Evolutionary conservation across 768 basidiomycete genomes (phyloP), one percentile per base, ranked within the genome.

Genomic region (Trametes coccinea): DNA sequence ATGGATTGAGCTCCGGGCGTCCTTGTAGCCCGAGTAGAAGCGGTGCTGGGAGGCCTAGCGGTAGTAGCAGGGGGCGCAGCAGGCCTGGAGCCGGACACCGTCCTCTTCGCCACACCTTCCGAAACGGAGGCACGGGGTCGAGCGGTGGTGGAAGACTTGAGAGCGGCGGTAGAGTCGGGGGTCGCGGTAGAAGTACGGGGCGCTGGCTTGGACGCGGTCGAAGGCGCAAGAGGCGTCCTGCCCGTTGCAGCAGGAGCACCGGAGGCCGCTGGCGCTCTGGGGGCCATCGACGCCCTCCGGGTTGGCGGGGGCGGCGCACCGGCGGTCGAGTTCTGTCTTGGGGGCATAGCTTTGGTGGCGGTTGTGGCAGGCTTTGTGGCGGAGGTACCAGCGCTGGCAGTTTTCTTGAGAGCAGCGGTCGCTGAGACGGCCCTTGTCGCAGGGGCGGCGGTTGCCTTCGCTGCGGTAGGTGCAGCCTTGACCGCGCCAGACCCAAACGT

Each of bases 61-160:
- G 82, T 58, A 13, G 76, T 69, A 7, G 70, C 51, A n/a, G 71
- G 67, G 16, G 71, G 43, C 0, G 67, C 40, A 27, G 63, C 33
- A 14, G 71, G 41, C 55, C 54, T 84, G 59, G 77, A 75, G 37
- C 79, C 77, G 27, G 82, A 75, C 29, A 75, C 73, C 6, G 82
- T 71, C 67, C 82, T 83, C 74, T 79, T 87, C 39, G 22, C 22
- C 22, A 83, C 80, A 30, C 82, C 83, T 29, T 89, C 90, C 14
- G 89, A 84, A 43, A 91, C 79, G 14, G 84, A 80, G 27, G 88
- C 84, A 64, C 88, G 85, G 59, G 90, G 86, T 17, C n/a, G 60
- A 29, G 63, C 61, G 45, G 66, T 45, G 4, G 63, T 60, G 8
- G 68, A 56, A 5, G 69, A 62, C 66, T 22, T 58, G 30, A 46